Evolutionary conservation across 2,329 filamentous ascomycete genomes (phyloP), one percentile per base, ranked within the genome.

Genomic region (Aspergillus texensis): DNA sequence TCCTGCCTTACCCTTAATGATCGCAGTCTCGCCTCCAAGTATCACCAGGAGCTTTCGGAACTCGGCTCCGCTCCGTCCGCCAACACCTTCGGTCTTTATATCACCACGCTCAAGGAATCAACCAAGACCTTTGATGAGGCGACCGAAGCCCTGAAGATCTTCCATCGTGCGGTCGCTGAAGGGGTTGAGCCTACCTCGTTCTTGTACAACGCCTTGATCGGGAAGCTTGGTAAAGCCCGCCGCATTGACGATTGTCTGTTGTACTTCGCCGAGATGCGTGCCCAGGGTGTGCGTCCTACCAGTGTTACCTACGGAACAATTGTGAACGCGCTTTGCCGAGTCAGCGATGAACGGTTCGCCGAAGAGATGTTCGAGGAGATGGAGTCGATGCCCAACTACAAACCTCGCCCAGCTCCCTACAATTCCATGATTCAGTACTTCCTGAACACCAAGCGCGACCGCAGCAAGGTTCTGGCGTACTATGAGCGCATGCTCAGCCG

Each of bases 401-500:
- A 97, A 84, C 93, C 95, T 46, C 91, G 95, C 11, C 94, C 95
- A 30, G 95, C 95, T 28, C 95, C 95, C 0, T 99, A 99, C 85
- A 97, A 99, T 84, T 96, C 93, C 80, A 91, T 99, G 89, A 99
- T 99, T 88, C 95, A 99, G 77, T 98, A 97, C 82, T 99, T 98
- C 87, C 84, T 98, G 70, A 96, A 92, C 62, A 98, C 94, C 61
- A 98, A 98, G 87, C 92, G 93, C 59, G 94, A 99, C 78, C 94
- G 95, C 81, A 82, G 85, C 78, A 98, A 98, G 87, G 94, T 97
- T 6, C 85, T 99, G 28, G 86, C 89, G 36, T 99, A 98, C 84
- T 98, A 96, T 76, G 90, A 96, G 79, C 92, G 94, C 66, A 98
- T 99, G 95, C 88, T 90, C 76, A 85, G 88, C 26, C 92, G 90